Percentiles rank a stretch among this genome's conserved stretches.
Conservation (phyloP, 2,329 filamentous ascomycete genomes). For the Alternaria infectoria region DNA sequence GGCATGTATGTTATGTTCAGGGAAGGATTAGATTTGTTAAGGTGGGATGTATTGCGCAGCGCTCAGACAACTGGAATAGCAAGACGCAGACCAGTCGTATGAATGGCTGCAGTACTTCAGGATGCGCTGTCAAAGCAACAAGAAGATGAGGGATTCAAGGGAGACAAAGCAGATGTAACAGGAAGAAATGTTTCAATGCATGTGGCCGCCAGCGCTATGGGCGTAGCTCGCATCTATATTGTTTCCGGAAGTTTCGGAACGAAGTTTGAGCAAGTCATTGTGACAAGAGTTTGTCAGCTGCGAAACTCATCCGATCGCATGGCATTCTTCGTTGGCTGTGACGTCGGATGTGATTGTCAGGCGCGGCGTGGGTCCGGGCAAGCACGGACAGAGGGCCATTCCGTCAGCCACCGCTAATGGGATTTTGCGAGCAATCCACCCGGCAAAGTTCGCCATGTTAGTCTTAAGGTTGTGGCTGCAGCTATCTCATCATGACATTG, state of each 20-base stretch:
- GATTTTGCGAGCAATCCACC: neutral
- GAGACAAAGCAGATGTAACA: slow-evolving; percentile 14
- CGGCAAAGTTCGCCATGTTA: slow-evolving; percentile 7
- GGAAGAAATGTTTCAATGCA: slow-evolving; percentile 4
- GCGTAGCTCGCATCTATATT: slow-evolving; percentile 18
- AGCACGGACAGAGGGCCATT: slow-evolving; percentile 4
- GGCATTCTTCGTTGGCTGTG: slow-evolving; percentile 23
- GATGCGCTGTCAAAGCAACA: slow-evolving; percentile 3
- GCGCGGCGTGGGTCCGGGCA: slow-evolving; percentile 12
- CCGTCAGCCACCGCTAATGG: slow-evolving; percentile 16
- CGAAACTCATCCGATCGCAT: slow-evolving; percentile 30
- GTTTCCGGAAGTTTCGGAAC: slow-evolving; percentile 36
- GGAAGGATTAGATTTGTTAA: neutral
- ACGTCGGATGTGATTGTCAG: slow-evolving; percentile 14
- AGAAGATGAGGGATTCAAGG: slow-evolving; percentile 4
- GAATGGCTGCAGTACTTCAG: neutral
- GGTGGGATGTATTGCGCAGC: neutral
- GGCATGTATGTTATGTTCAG: slow-evolving; percentile 35
- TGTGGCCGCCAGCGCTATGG: slow-evolving; percentile 4
- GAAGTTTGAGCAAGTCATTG: slow-evolving; percentile 21
- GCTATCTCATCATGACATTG: neutral
- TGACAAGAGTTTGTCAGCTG: slow-evolving; percentile 36
- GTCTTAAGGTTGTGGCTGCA: neutral
- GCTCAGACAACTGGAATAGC: neutral
- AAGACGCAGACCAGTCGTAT: neutral